phyloP scores from a whole-genome alignment of 2,329 filamentous ascomycete species.

The Colletotrichum liaoningense region DNA sequence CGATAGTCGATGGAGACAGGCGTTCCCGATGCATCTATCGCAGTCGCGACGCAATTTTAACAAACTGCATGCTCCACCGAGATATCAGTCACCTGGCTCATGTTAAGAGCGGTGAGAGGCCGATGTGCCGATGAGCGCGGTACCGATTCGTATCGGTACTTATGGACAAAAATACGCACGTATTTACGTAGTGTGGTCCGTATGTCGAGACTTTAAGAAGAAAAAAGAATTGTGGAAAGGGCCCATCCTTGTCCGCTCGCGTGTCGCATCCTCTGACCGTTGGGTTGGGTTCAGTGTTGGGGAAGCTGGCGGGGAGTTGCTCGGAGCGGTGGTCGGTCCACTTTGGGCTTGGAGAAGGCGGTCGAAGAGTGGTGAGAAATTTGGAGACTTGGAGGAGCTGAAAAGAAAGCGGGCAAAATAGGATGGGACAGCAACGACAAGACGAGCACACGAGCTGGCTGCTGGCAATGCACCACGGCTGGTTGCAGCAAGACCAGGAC shows the following conservation, averaged over 20 bases:
- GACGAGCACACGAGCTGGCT: conserved; percentile 1
- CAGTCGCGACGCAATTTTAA: conserved; percentile 1
- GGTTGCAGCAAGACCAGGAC: conserved; percentile 9
- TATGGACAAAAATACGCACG: conserved; percentile 4
- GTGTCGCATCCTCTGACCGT: conserved; percentile 30
- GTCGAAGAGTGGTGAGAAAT: conserved; percentile 14
- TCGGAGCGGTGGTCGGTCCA: conserved; percentile 23
- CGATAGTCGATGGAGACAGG: conserved; percentile 15
- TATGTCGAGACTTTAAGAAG: neutral
- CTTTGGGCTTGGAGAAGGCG: conserved; percentile 31
- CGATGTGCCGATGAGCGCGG: neutral
- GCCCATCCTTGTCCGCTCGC: conserved; percentile 33
- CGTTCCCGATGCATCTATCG: conserved; percentile 9
- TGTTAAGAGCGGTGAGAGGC: conserved; percentile 30
- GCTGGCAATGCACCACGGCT: neutral
- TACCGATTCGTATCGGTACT: conserved; percentile 10
- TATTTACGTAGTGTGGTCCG: neutral
- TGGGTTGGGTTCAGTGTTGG: conserved; percentile 26
- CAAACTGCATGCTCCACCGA: neutral
- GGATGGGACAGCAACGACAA: neutral
- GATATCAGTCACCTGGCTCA: conserved; percentile 32
- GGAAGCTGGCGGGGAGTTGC: conserved; percentile 28
- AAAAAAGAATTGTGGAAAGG: neutral
- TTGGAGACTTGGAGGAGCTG: neutral
- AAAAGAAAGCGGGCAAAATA: neutral